A percentile compares a stretch with the other conserved stretches of the same genome.
Evolutionary conservation across 208 protist species (phyloP).

Genomic region (Leishmania tarentolae): DNA sequence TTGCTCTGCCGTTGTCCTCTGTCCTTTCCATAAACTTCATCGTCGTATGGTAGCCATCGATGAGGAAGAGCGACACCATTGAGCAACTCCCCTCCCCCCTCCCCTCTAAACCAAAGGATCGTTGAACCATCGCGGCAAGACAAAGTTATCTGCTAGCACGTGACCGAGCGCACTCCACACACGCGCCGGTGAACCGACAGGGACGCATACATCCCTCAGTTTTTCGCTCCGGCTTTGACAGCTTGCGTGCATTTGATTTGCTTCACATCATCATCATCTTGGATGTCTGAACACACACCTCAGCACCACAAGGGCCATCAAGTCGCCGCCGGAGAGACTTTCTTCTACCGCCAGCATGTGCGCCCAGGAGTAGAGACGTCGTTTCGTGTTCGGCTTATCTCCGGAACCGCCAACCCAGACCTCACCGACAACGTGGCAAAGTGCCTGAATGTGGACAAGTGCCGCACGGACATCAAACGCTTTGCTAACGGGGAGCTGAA

Average conservation of each 20-base stretch:
- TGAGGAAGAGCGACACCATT: background rate
- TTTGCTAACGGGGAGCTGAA: conserved; percentile 93
- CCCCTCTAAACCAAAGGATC: background rate
- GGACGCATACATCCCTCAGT: background rate
- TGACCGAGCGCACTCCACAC: background rate
- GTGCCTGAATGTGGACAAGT: conserved; percentile 79
- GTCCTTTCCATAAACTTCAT: background rate
- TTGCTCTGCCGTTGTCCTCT: background rate
- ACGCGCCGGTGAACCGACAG: background rate
- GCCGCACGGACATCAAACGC: conserved; percentile 78
- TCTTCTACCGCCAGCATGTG: conserved; percentile 82
- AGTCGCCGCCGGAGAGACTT: conserved; percentile 77
- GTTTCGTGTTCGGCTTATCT: conserved; percentile 88
- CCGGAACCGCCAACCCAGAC: conserved; percentile 81
- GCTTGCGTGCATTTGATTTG: background rate
- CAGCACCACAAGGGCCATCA: conserved; percentile 52
- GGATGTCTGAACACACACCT: conserved; percentile 21
- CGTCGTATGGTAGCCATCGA: background rate
- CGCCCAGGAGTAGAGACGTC: conserved; percentile 80
- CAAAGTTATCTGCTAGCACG: background rate
- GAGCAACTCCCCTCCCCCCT: background rate
- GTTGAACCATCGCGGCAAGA: background rate
- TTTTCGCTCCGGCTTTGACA: background rate
- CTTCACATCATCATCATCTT: background rate
- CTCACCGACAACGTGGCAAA: conserved; percentile 83